Evolutionary conservation across 768 basidiomycete species (phyloP).

Genomic region (Tylopilus felleus): DNA sequence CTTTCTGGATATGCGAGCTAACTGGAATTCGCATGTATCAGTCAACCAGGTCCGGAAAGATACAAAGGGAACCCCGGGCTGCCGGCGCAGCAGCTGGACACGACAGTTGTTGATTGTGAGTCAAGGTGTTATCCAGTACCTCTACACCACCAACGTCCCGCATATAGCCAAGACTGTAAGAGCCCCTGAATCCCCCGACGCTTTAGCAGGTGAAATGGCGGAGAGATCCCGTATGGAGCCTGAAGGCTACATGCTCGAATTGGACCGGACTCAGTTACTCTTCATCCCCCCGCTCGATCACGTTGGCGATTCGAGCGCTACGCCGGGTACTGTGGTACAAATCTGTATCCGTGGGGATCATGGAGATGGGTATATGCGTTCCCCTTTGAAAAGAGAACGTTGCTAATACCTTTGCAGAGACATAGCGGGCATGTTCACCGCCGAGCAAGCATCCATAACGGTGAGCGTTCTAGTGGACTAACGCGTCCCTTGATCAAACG

Average conservation of each 20-base stretch:
- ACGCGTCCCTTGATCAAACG: not conserved
- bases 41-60: not conserved
- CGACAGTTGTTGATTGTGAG: not conserved
- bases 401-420: conserved; percentile 10
- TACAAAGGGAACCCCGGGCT: not conserved
- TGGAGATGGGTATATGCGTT: conserved; percentile 21
- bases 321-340: conserved; percentile 24
- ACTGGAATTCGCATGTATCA: not conserved
- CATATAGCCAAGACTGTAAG: not conserved
- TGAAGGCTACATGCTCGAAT: conserved; percentile 11
- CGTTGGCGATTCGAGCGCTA: not conserved
- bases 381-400: too few species aligned
- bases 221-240: not conserved
- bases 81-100: not conserved
- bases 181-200: not conserved
- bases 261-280: conserved; percentile 25
- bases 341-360: conserved; percentile 18
- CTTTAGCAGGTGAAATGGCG: not conserved
- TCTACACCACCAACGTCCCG: not conserved
- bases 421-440: conserved; percentile 2
- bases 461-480: conserved; percentile 11
- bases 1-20: not conserved
- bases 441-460: conserved; percentile 15
- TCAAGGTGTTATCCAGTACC: not conserved
- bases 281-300: conserved; percentile 15